Evolutionary conservation across 73 alveolate genomes (phyloP).

Genomic region (Uronychia setigera): DNA sequence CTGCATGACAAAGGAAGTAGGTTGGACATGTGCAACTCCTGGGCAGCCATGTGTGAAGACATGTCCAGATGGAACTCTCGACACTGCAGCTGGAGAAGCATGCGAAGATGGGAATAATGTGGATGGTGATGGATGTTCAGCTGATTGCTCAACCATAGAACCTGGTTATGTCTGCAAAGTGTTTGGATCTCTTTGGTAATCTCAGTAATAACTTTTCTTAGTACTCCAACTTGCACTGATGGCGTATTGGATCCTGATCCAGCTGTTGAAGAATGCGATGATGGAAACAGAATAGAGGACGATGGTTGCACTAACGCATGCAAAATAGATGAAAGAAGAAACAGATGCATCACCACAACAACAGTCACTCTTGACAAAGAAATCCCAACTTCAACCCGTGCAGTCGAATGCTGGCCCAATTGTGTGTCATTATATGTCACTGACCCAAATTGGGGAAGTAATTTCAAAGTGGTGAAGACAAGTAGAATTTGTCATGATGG

Average conservation of each 20-base stretch:
- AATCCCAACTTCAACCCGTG: neutral
- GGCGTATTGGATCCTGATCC: conserved; percentile 12
- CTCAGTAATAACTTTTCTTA: no score
- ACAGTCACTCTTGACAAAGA: neutral
- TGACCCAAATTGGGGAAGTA: neutral
- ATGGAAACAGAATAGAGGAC: conserved; percentile 24
- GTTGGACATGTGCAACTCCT: conserved; percentile 14
- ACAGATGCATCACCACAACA: neutral
- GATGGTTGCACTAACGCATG: conserved; percentile 41
- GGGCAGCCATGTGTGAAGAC: conserved; percentile 17
- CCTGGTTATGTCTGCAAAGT: neutral
- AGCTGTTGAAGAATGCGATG: conserved; percentile 52
- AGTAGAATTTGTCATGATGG: conserved; percentile 22
- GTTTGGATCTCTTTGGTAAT: neutral
- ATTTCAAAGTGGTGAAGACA: neutral
- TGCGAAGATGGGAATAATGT: conserved; percentile 15
- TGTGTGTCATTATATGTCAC: conserved; percentile 3
- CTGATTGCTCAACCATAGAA: conserved; percentile 2
- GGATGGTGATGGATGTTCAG: conserved; percentile 15
- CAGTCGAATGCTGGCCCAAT: neutral
- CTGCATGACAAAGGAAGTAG: conserved; percentile 9
- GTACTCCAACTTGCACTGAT: conserved; percentile 7
- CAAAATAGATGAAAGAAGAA: neutral
- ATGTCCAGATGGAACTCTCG: conserved; percentile 2
- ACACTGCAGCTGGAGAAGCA: neutral